Conservation (phyloP, 805 yeast genomes). For the Brettanomyces anomalus region DNA sequence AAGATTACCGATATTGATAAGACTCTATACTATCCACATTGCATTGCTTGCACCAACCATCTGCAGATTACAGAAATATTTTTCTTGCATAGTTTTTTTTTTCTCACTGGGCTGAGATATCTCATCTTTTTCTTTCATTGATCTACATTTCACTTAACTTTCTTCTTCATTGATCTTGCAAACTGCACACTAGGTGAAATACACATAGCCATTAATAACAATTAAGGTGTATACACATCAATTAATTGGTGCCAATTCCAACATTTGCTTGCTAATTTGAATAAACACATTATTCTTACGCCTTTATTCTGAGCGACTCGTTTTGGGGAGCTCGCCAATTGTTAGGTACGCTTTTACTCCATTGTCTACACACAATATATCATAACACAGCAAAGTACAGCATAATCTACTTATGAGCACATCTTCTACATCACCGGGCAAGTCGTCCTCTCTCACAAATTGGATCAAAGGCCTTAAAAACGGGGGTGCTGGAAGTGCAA, state of each 20-base stretch:
- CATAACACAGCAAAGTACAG: not conserved
- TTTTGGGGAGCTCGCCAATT: too few relatives aligned
- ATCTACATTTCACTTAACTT: too few relatives aligned
- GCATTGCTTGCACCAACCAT: not conserved
- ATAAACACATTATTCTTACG: not conserved
- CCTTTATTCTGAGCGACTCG: not conserved
- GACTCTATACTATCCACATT: too few relatives aligned
- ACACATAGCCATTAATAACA: too few relatives aligned
- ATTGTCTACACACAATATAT: not conserved
- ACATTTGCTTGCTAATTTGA: not conserved
- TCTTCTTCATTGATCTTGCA: too few relatives aligned
- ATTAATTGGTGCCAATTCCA: too few relatives aligned
- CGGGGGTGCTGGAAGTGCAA: not conserved
- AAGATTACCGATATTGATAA: too few relatives aligned
- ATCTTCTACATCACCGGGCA: conserved; percentile 6
- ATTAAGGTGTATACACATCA: too few relatives aligned
- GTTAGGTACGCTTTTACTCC: not conserved
- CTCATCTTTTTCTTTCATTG: too few relatives aligned
- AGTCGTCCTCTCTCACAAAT: conserved; percentile 4
- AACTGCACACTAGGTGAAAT: too few relatives aligned
- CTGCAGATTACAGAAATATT: not conserved
- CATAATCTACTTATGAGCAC: not conserved
- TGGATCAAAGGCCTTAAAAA: conserved; percentile 8
- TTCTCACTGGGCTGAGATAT: not conserved
- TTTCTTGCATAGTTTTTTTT: not conserved